Base-by-base conservation (phyloP, 306 rosid genomes). In the Prunus mume region DNA sequence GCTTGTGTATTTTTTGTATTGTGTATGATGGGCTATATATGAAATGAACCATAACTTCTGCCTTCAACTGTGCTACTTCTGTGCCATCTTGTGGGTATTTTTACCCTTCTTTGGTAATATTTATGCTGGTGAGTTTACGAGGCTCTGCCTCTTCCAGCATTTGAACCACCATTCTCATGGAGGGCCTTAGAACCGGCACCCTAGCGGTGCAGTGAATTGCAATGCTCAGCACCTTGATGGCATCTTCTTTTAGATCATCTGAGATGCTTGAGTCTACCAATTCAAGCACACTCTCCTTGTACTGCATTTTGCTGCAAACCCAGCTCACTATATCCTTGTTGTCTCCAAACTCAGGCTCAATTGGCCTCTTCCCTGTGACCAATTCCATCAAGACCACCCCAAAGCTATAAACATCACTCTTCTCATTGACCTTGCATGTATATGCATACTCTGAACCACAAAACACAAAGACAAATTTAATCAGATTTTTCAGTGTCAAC, bases 351-450 rank as follows among this genome's bases (percentile, higher is more conserved):
- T 84, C 92, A 4, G 87, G 64, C 74, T 86, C 98, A 25, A 80
- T 81, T 0, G 97, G 96, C 76, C 65, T 87, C 87, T 86, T 93
- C 50, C 96, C 92, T 0, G 96, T 87, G 25, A 87, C 97, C 78
- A 93, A 79, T 79, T 93, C 98, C 98, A 91, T 88, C 66, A 93
- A 77, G 13, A 93, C 97, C 52, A 91, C 93, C 10, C 98, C 97
- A 71, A 93, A 93, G 78, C 98, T 93, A 73, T 93, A 91, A 19
- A 93, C 98, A 51, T 93, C 98, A 34, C 90, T 90, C 90, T 93
- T 93, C 82, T 93, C 98, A n/a, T 83, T 91, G 74, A 93, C 85
- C 84, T 85, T 93, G 85, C 84, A 84, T 8, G 92, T 88, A 79
- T 93, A 93, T 61, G 91, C 97, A 71, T 90, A 93, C 67, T 93